phyloP scores from a whole-genome alignment of 73 alveolate species.

The Durusdinium trenchii region DNA sequence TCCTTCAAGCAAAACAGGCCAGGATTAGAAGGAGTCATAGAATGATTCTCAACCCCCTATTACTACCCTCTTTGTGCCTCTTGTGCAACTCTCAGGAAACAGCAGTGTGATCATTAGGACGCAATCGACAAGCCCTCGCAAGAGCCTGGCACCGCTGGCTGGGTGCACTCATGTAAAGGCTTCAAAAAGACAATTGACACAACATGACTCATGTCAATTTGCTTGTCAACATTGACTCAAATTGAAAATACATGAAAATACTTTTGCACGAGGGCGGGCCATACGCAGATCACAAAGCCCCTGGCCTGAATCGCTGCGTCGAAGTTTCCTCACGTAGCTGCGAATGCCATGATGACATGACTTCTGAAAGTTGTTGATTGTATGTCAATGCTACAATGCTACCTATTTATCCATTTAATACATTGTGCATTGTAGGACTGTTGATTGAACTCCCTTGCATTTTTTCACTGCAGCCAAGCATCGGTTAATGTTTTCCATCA shows the following conservation, averaged over 20 bases:
- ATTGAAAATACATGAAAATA: too few relatives aligned
- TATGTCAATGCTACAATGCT: background rate
- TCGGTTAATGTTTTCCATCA: conserved; percentile 68
- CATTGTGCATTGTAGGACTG: background rate
- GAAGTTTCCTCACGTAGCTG: conserved; percentile 30
- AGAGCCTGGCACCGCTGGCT: conserved; percentile 30
- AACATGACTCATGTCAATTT: background rate
- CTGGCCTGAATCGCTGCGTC: conserved; percentile 48
- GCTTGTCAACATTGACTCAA: background rate
- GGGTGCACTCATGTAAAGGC: too few relatives aligned
- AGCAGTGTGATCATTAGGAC: conserved; percentile 89
- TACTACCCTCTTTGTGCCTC: too few relatives aligned
- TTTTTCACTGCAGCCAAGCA: background rate
- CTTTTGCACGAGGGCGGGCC: background rate
- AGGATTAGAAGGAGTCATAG: background rate
- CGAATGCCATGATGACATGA: background rate
- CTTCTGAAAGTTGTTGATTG: background rate
- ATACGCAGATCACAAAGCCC: too few relatives aligned
- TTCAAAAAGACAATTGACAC: too few relatives aligned
- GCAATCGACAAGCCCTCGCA: conserved; percentile 80
- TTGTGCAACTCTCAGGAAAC: background rate
- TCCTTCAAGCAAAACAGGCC: background rate
- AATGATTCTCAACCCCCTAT: background rate
- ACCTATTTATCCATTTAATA: background rate
- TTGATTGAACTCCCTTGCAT: background rate